Evolutionary conservation across 2,329 filamentous ascomycete genomes (phyloP).

Genomic region (Talaromyces piceae): DNA sequence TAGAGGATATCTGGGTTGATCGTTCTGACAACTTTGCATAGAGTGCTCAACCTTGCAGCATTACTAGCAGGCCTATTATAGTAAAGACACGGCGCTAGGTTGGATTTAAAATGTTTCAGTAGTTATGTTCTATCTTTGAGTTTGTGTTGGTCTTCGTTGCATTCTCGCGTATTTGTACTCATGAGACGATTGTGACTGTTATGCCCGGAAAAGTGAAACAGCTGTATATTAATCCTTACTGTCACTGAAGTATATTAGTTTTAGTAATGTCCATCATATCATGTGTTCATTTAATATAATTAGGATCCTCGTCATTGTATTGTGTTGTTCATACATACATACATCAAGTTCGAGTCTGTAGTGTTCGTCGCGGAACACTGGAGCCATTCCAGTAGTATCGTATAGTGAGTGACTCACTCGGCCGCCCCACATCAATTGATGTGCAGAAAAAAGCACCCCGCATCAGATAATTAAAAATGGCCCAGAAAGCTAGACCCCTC

Average conservation of each 20-base stretch:
- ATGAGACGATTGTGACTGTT: constrained; percentile 1
- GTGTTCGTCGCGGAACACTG: too few species aligned
- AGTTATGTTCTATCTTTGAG: not conserved
- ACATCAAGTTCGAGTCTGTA: too few species aligned
- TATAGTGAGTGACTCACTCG: not conserved
- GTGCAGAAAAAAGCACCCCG: not conserved
- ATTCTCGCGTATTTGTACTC: not conserved
- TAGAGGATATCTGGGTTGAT: constrained; percentile 96
- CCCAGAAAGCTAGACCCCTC: not conserved
- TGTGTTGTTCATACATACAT: too few species aligned
- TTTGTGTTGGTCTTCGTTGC: not conserved
- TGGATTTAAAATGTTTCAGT: not conserved
- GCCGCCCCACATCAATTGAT: not conserved
- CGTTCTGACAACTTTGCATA: constrained; percentile 87
- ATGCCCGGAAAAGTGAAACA: not conserved
- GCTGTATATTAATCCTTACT: not conserved
- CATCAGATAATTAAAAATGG: not conserved
- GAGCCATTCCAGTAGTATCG: too few species aligned
- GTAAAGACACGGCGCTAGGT: not conserved
- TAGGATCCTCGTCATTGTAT: not conserved
- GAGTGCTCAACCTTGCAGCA: constrained; percentile 15
- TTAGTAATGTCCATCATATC: too few species aligned
- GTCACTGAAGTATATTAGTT: not conserved
- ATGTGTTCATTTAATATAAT: not conserved
- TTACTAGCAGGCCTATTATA: not conserved